phyloP scores from a whole-genome alignment of 768 basidiomycete genomes.

The Collybia sordida region DNA sequence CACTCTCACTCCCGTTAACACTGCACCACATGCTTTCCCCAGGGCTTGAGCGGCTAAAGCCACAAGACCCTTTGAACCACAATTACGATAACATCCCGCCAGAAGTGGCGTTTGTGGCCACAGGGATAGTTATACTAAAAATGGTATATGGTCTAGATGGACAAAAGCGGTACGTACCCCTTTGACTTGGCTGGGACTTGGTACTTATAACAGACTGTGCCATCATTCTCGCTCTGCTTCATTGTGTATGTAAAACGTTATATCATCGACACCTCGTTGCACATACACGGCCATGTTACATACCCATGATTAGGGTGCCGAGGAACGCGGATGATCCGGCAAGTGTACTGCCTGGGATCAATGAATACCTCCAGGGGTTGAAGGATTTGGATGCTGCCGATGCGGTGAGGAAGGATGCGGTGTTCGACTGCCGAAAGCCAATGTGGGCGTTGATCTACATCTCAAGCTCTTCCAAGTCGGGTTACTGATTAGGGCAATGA shows the following conservation, averaged over 20 bases:
- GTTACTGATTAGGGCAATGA: slow-evolving; percentile 4
- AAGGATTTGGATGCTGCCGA: slow-evolving; percentile 34
- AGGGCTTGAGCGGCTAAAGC: slow-evolving; percentile 30
- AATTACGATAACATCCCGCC: slow-evolving; percentile 65
- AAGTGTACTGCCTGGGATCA: slow-evolving; percentile 51
- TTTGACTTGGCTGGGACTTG: slow-evolving; percentile 1
- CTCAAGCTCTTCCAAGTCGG: background rate
- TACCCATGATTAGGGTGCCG: slow-evolving; percentile 36
- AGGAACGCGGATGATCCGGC: slow-evolving; percentile 52
- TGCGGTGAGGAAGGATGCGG: slow-evolving; percentile 23
- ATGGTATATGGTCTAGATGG: slow-evolving; percentile 86
- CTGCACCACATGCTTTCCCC: slow-evolving; percentile 57
- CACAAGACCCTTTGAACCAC: slow-evolving; percentile 43
- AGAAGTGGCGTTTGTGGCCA: slow-evolving; percentile 62
- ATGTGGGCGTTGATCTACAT: slow-evolving; percentile 39
- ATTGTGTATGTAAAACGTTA: background rate
- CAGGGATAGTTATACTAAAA: slow-evolving; percentile 72
- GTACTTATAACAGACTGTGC: slow-evolving; percentile 6
- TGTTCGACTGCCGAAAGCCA: slow-evolving; percentile 42
- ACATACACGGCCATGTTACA: too few relatives aligned
- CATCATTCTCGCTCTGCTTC: background rate
- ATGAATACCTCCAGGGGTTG: slow-evolving; percentile 48
- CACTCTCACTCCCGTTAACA: slow-evolving; percentile 58
- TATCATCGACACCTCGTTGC: too few relatives aligned
- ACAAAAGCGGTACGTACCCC: slow-evolving; percentile 45